A percentile compares a stretch with the other conserved stretches of the same genome.
Evolutionary conservation across 2,329 filamentous ascomycete species (phyloP).

Genomic region (Grosmannia serpens): DNA sequence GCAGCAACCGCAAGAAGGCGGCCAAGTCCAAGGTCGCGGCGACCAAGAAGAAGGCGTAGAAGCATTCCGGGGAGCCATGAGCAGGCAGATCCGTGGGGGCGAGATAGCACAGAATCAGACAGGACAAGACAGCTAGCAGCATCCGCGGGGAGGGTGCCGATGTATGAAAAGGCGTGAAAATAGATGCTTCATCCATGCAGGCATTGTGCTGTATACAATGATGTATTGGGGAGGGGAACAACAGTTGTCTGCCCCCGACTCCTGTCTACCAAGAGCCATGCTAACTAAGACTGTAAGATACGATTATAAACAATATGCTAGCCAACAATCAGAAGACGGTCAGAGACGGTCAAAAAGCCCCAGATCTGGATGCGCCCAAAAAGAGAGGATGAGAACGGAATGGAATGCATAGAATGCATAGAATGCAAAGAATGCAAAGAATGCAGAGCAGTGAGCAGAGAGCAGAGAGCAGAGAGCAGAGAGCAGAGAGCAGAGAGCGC

Average conservation of each 20-base stretch:
- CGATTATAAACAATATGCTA: background rate
- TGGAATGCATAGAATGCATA: too few relatives aligned
- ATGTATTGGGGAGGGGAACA: background rate
- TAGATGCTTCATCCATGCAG: background rate
- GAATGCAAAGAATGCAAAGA: background rate
- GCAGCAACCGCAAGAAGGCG: slow-evolving; percentile 95
- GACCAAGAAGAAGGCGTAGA: slow-evolving; percentile 75
- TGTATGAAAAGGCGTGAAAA: too few relatives aligned
- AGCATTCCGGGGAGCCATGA: too few relatives aligned
- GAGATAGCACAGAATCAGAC: too few relatives aligned
- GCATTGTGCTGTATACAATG: background rate
- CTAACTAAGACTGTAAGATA: background rate
- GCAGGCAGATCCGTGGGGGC: too few relatives aligned
- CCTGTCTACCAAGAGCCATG: background rate
- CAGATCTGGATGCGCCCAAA: too few relatives aligned
- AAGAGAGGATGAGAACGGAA: background rate
- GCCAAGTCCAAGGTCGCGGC: slow-evolving; percentile 73
- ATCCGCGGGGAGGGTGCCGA: too few relatives aligned
- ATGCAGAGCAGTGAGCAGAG: background rate
- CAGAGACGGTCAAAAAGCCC: background rate
- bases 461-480: background rate
- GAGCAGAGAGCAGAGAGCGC: background rate
- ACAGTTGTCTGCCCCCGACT: background rate
- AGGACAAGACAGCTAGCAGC: too few relatives aligned
- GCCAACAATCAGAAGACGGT: background rate